These are phyloP conservation scores for Podochytrium sp. DNA, from an alignment of 192 early-diverging fungal species.

Conservation along the genomic window DNA sequence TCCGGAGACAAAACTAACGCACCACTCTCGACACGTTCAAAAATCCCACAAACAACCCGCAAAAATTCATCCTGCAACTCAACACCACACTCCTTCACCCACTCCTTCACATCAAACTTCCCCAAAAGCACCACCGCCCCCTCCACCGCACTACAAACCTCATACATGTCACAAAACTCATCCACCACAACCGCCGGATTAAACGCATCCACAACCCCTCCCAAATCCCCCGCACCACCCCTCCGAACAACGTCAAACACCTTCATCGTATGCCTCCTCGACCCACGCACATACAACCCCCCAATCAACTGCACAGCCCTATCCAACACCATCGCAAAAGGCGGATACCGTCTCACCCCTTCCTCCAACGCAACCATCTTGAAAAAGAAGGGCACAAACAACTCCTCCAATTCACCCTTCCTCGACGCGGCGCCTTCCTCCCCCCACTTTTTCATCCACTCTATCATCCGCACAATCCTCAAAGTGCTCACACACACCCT, in stretches of 20 bases:
- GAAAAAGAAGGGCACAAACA: conserved; percentile 24
- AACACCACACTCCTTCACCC: not conserved
- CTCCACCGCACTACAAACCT: not conserved
- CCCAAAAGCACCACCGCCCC: not conserved
- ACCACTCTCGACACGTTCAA: not conserved
- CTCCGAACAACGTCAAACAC: conserved; percentile 30
- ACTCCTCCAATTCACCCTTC: not conserved
- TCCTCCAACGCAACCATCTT: not conserved
- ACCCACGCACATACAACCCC: conserved; percentile 17
- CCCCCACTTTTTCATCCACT: conserved; percentile 16
- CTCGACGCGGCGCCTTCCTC: not conserved
- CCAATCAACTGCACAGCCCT: conserved; percentile 22
- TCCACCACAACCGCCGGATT: conserved; percentile 31
- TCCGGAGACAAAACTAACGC: not conserved
- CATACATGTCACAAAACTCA: conserved; percentile 33
- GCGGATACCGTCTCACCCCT: conserved; percentile 24
- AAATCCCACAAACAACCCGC: not conserved
- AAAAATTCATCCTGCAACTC: not conserved
- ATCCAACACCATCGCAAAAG: conserved; percentile 12
- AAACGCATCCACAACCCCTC: conserved; percentile 21
- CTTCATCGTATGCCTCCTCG: conserved; percentile 13
- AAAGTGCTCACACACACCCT: conserved; percentile 23
- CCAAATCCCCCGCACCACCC: not conserved
- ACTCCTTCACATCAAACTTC: conserved; percentile 20
- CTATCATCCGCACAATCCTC: conserved; percentile 22